These are phyloP conservation scores for Boletus fagicola DNA, from an alignment of 768 basidiomycete species.

Conservation along the genomic window DNA sequence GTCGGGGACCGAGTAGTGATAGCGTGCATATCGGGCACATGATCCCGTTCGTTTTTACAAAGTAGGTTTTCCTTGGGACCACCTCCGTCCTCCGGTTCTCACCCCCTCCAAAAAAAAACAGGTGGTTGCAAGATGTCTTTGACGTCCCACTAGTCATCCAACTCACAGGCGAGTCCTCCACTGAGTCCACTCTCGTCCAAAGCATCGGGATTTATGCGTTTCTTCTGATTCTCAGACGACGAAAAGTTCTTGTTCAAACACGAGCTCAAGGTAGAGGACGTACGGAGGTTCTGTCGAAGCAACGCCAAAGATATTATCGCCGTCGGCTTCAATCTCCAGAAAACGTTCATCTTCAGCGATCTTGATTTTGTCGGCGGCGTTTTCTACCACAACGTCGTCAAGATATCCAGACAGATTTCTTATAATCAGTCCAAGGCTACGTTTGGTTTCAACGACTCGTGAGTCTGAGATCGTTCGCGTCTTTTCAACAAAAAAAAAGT, in stretches of 20 bases:
- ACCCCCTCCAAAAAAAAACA: conserved; percentile 28
- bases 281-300: conserved; percentile 71
- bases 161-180: conserved; percentile 67
- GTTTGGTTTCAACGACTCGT: conserved; percentile 97
- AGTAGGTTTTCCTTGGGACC: conserved; percentile 49
- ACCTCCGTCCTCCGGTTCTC: background rate
- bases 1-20: conserved; percentile 93
- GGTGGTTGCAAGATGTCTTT: conserved; percentile 97
- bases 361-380: conserved; percentile 86
- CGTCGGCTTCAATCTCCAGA: conserved; percentile 85
- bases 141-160: conserved; percentile 93
- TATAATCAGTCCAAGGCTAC: conserved; percentile 92
- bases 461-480: background rate
- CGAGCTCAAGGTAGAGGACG: conserved; percentile 87
- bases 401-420: conserved; percentile 89
- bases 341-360: conserved; percentile 97
- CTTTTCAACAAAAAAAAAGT: too few species aligned
- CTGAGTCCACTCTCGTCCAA: background rate
- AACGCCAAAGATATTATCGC: conserved; percentile 98
- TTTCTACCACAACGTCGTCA: conserved; percentile 93
- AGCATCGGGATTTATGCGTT: background rate
- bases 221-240: conserved; percentile 61
- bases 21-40: conserved; percentile 98
- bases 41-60: conserved; percentile 96
- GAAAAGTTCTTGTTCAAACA: conserved; percentile 99